Base-by-base conservation (phyloP, 345 rosid species). In the Zanthoxylum bungeanum region DNA sequence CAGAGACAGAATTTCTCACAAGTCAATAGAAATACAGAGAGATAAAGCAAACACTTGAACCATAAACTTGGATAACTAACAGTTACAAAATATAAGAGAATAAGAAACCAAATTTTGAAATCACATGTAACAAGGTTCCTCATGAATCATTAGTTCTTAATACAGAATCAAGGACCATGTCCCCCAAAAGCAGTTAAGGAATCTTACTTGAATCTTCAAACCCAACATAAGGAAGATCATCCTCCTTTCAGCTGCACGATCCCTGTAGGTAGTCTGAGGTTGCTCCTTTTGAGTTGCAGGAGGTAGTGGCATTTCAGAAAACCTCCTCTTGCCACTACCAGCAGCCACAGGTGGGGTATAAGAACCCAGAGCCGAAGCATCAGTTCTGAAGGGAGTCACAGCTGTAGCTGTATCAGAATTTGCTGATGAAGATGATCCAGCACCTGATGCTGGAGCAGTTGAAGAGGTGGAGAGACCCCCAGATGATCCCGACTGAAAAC, bases 181-280 rank as follows among this genome's bases (percentile, higher is more conserved):
- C 57, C 61, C 60, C 46, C 40, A 40, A 47, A 76, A 34, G 47
- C 36, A 52, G 67, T 70, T 70, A 71, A 68, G 27, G 62, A 60
- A 51, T 80, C 97, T 94, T 90, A 92, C 98, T 84, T 84, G 88
- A 79, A 80, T 86, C 91, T 37, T 79, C 78, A 49, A 60, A 68
- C 42, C 79, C 85, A 52, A 60, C 64, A 73, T 85, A 87, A 47
- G 80, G 67, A 57, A 73, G 33, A 80, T 86, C 93, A 73, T 85
- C 81, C 99, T 89, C 85, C 98, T 89, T 78, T 95, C 99, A 64
- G 99, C 97, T 57, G 99, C 99, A 27, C 99, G 99, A 77, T 95
- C 99, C 76, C 99, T 85, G 75, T 92, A 95, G 52, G 85, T 70
- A 14, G 80, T 58, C 78, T 89, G 97, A 68, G 91, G 78, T 64